A percentile compares a stretch with the other conserved stretches of the same genome.
These are phyloP conservation scores for Xylaria sp. DNA, from an alignment of 2,329 filamentous ascomycete species.

Conservation along the genomic window DNA sequence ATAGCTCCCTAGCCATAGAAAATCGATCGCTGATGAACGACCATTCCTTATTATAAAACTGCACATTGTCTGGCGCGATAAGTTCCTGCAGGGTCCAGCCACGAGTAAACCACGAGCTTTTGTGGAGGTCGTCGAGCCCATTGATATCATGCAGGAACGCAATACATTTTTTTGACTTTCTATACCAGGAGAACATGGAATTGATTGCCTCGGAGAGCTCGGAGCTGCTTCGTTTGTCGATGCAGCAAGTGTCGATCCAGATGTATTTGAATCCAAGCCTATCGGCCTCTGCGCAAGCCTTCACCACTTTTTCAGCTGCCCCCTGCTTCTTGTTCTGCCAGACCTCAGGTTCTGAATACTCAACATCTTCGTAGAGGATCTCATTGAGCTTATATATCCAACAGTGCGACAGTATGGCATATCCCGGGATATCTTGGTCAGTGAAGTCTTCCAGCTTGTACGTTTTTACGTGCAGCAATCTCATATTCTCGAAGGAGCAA, in stretches of 20 bases:
- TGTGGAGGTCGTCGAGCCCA: neutral
- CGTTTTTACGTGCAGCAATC: slow-evolving; percentile 12
- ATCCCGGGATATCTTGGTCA: neutral
- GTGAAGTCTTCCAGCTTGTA: slow-evolving; percentile 9
- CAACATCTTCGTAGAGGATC: slow-evolving; percentile 24
- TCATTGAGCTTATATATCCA: slow-evolving; percentile 15
- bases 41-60: slow-evolving; percentile 32
- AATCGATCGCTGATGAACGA: slow-evolving; percentile 11
- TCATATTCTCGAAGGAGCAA: neutral
- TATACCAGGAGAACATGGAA: slow-evolving; percentile 34
- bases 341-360: neutral
- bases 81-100: slow-evolving; percentile 34
- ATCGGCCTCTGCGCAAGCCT: slow-evolving; percentile 9
- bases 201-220: slow-evolving; percentile 31
- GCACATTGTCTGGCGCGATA: slow-evolving; percentile 23
- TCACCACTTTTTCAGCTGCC: slow-evolving; percentile 5
- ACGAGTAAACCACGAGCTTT: slow-evolving; percentile 25
- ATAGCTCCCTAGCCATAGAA: slow-evolving; percentile 10
- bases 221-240: slow-evolving; percentile 28
- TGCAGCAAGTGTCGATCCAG: slow-evolving; percentile 33
- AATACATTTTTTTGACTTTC: slow-evolving; percentile 4
- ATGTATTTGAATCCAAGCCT: slow-evolving; percentile 1
- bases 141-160: slow-evolving; percentile 23
- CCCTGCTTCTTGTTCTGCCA: slow-evolving; percentile 6
- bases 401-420: slow-evolving; percentile 29